These are phyloP conservation scores for Hypoxylon crocopeplum DNA, from an alignment of 495 filamentous ascomycete species.

Conservation along the genomic window DNA sequence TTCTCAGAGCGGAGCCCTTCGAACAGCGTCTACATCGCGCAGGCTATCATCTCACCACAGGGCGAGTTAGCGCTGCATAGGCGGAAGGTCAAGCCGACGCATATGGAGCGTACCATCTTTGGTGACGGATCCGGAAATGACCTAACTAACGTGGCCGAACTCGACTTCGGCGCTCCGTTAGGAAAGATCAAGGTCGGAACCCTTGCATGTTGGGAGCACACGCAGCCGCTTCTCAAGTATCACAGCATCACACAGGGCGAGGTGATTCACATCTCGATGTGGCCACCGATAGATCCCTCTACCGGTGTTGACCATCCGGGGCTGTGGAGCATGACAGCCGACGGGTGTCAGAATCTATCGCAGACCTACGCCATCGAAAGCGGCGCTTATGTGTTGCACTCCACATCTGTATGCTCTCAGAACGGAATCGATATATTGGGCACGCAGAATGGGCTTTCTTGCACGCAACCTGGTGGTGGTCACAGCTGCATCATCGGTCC, in stretches of 20 bases:
- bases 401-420: conserved; percentile 50
- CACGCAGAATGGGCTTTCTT: conserved; percentile 43
- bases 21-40: conserved; percentile 62
- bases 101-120: conserved; percentile 68
- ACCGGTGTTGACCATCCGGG: conserved; percentile 34
- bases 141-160: conserved; percentile 52
- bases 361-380: conserved; percentile 63
- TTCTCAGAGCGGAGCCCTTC: conserved; percentile 58
- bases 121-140: conserved; percentile 58
- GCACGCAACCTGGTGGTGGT: conserved; percentile 54
- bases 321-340: conserved; percentile 43
- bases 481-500: conserved; percentile 59
- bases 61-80: conserved; percentile 55
- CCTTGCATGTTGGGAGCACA: conserved; percentile 65
- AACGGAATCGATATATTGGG: conserved; percentile 52
- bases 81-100: conserved; percentile 67
- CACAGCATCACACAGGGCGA: conserved; percentile 58
- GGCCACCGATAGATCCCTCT: conserved; percentile 52
- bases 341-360: conserved; percentile 48
- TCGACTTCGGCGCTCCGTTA: conserved; percentile 42
- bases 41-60: conserved; percentile 55
- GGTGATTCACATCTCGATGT: conserved; percentile 64
- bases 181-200: conserved; percentile 53
- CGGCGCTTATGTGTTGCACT: conserved; percentile 57
- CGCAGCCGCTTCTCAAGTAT: conserved; percentile 66